These are phyloP conservation scores for Dalbergia cochinchinensis DNA, from an alignment of 306 rosid genomes.

Conservation along the genomic window DNA sequence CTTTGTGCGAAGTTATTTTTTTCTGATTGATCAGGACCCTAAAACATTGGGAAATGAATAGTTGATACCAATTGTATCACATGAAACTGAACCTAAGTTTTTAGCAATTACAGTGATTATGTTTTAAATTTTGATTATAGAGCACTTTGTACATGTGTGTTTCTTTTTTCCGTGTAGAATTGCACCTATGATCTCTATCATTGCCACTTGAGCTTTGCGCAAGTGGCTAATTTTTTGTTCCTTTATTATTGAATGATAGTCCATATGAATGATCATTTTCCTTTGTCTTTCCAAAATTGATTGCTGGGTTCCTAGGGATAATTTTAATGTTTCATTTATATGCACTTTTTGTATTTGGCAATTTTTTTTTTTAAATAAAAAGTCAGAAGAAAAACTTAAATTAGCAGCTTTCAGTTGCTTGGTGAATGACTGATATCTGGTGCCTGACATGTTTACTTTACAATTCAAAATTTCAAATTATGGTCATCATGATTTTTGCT, in stretches of 20 bases:
- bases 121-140: constrained; percentile 27
- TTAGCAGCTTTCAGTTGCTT: constrained; percentile 2
- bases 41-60: constrained; percentile 33
- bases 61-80: constrained; percentile 17
- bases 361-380: background rate
- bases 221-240: constrained; percentile 14
- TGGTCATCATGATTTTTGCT: constrained; percentile 28
- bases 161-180: background rate
- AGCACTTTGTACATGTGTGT: background rate
- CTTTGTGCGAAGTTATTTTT: constrained; percentile 18
- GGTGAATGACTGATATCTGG: constrained; percentile 15
- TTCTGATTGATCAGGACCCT: constrained; percentile 35
- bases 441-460: constrained; percentile 17
- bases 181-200: no score
- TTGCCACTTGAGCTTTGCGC: background rate
- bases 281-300: constrained; percentile 12
- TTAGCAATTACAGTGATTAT: background rate
- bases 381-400: constrained; percentile 10
- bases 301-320: constrained; percentile 5
- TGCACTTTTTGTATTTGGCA: background rate
- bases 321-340: constrained; percentile 10
- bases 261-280: background rate
- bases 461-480: background rate
- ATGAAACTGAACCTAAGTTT: constrained; percentile 12
- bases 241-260: constrained; percentile 8